Evolutionary conservation across 2,329 filamentous ascomycete species (phyloP), one percentile per base, ranked within the genome.

Genomic region (Diatrype stigma): DNA sequence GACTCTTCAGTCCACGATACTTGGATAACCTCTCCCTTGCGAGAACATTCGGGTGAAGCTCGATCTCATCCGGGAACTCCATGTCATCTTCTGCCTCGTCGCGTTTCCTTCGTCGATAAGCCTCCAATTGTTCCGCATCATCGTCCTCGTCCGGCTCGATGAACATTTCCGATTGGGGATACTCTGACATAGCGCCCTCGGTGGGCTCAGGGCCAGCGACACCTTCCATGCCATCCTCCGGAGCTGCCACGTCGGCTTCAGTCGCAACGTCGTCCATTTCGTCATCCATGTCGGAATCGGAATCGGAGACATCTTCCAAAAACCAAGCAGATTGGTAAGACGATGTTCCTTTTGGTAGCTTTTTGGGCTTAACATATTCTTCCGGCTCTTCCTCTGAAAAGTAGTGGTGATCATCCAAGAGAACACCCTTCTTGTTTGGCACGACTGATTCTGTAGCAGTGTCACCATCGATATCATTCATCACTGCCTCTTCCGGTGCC

Each of bases 11-110:
- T 40, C 94, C 94, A 64, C 94, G 81, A 71, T 96, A 99, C 53
- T 89, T 83, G 8, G 87, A 83, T 49, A 99, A 74, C 42, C 94
- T 81, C 71, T 99, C 94, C 47, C 90, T 78, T 1, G 94, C 94
- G 42, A 90, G 78, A 3, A 95, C 90, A 48, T 93, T 82, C 0
- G 95, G 94, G 58, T 89, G 90, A 48, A 99, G 76, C 69, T 99
- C 95, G 51, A 99, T 94, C 70, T 99, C 94, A 59, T 99, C 94
- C 0, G 94, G 94, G 69, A 97, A 99, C 68, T 97, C 93, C 49
- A 89, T 82, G 68, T 99, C 94, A 14, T 97, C 92, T 46, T 92
- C 82, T 3, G 85, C 90, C 60, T 96, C 93, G 22, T 85, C 84
- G 47, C 85, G 84, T 63, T 91, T 90, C 56, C 85, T 84, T 47